Conservation (phyloP, 495 filamentous ascomycete genomes). For the Jackrogersella multiformis region DNA sequence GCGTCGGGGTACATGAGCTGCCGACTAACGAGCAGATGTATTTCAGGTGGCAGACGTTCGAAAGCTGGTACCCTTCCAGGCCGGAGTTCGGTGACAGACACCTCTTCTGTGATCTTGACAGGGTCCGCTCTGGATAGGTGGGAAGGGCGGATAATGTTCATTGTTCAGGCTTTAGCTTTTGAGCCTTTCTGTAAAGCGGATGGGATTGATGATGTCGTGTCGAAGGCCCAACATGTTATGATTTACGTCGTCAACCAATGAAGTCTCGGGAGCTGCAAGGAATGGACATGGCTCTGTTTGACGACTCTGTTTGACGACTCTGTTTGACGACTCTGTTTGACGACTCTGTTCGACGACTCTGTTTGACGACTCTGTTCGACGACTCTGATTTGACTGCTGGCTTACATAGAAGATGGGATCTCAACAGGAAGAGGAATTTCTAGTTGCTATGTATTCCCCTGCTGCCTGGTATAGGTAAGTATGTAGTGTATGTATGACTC, state of each 20-base stretch:
- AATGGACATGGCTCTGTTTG: too few relatives aligned
- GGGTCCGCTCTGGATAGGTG: background rate
- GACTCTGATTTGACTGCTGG: background rate
- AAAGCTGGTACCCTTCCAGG: background rate
- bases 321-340: too few relatives aligned
- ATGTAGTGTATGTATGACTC: background rate
- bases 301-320: too few relatives aligned
- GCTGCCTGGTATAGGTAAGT: too few relatives aligned
- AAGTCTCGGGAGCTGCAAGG: background rate
- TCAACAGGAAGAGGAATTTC: background rate
- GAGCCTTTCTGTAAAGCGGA: background rate
- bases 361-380: background rate
- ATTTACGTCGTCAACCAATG: background rate
- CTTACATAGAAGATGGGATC: background rate
- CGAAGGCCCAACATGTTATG: background rate
- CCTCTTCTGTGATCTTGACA: background rate
- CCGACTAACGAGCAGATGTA: conserved; percentile 63
- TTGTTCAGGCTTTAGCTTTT: background rate
- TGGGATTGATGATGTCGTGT: background rate
- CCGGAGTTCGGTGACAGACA: background rate
- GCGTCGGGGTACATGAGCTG: conserved; percentile 68
- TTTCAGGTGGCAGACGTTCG: conserved; percentile 65
- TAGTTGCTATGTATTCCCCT: conserved; percentile 16
- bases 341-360: background rate
- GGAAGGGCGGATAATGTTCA: conserved; percentile 7